phyloP scores from a whole-genome alignment of 805 yeast species.

The Pichia heedii region DNA sequence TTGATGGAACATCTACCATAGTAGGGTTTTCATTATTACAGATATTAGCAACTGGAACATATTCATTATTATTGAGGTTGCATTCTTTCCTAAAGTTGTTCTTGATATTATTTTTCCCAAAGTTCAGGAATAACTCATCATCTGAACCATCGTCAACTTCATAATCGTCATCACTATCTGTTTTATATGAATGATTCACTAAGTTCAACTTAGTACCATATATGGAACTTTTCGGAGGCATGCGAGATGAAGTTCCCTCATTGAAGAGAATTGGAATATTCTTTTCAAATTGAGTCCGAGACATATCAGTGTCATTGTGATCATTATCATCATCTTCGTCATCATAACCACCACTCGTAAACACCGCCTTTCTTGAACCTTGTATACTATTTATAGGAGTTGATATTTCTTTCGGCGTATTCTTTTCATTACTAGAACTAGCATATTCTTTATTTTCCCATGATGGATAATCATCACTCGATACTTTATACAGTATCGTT shows the following conservation, averaged over 20 bases:
- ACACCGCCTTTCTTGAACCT: neutral
- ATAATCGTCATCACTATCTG: slow-evolving; percentile 2
- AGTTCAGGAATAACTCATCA: slow-evolving; percentile 10
- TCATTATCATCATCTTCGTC: slow-evolving; percentile 1
- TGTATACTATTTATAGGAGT: neutral
- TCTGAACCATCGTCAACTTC: slow-evolving; percentile 1
- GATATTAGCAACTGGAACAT: slow-evolving; percentile 1
- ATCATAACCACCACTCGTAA: slow-evolving; percentile 4
- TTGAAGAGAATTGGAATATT: no score
- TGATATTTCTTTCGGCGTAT: neutral
- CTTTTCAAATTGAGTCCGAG: no score
- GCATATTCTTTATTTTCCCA: neutral
- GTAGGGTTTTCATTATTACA: slow-evolving; percentile 2
- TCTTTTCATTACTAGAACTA: neutral
- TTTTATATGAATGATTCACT: neutral
- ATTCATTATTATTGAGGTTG: no score
- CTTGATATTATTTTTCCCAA: slow-evolving; percentile 6
- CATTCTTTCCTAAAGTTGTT: neutral
- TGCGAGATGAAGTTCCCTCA: neutral
- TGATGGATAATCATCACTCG: neutral
- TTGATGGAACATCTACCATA: slow-evolving; percentile 12
- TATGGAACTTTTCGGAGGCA: slow-evolving; percentile 5
- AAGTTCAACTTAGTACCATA: slow-evolving; percentile 11
- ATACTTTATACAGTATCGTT: slow-evolving; percentile 4
- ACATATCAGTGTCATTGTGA: neutral